Evolutionary conservation across 2,329 filamentous ascomycete genomes (phyloP), one percentile per base, ranked within the genome.

Genomic region (Corynespora cassiicola): DNA sequence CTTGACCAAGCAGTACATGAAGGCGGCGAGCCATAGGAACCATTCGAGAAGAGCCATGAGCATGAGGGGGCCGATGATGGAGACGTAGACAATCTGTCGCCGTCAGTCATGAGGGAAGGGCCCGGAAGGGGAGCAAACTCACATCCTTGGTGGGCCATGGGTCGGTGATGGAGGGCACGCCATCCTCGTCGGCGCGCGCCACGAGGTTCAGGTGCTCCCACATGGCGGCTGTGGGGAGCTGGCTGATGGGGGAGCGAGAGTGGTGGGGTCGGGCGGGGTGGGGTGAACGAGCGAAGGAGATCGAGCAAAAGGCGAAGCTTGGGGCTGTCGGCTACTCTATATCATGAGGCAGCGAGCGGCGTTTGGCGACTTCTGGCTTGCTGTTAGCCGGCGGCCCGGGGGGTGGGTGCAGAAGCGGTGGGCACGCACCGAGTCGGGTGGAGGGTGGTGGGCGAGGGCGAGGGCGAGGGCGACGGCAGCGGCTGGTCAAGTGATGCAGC

Each of bases 1-100:
- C 66, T 96, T 96, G 61, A 84, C 74, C 2, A 96, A 75, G 64
- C 92, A 97, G 70, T 96, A 97, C 47, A 94, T 65, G 63, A 97
- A 97, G 3, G 92, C 90, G n/a, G 87, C 84, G 25, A 97, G 78
- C 90, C 91, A 96, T 10, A 97, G 80, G 45, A 96, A 84, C 90
- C 94, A 97, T 72, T 97, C 92, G 7, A 97, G 75, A 19, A 90
- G 77, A 2, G 92, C 92, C 42, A 87, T 88, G 16, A 94, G 58
- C 84, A 96, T 90, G 32, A 96, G 76, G 6, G 86, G 69, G 12
- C 88, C 88, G 22, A 96, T 80, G 52, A 96, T 86, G 39, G 84
- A 75, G 7, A 91, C 86, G 65, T 95, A 96, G 39, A 92, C 75
- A 55, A 96, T 90, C 89, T 97, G 43, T 20, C 2, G 17, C 12